phyloP scores from a whole-genome alignment of 257 asterid genomes.

The Avicennia marina region DNA sequence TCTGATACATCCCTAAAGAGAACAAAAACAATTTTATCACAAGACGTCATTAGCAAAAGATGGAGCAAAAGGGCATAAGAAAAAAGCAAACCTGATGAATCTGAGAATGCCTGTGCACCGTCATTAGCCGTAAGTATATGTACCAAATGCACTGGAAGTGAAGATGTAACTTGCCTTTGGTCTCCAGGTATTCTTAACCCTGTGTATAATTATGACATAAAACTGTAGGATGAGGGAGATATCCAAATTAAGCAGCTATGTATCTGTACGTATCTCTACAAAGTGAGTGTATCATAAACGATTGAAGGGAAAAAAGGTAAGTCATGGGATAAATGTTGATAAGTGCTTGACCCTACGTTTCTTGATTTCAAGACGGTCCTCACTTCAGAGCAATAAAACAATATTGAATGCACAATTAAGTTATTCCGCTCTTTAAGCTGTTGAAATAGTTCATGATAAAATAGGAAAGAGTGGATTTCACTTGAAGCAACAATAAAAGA shows the following conservation, averaged over 20 bases:
- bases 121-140: slow-evolving; percentile 58
- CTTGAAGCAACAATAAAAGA: too few species aligned
- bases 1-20: slow-evolving; percentile 72
- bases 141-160: slow-evolving; percentile 88
- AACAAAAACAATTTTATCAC: slow-evolving; percentile 18
- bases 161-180: slow-evolving; percentile 72
- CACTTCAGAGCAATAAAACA: too few species aligned
- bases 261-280: too few species aligned
- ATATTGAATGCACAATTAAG: too few species aligned
- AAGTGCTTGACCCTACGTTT: not conserved
- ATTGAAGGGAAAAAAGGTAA: not conserved
- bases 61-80: slow-evolving; percentile 12
- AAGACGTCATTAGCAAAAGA: slow-evolving; percentile 5
- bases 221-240: not conserved
- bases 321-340: not conserved
- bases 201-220: slow-evolving; percentile 17
- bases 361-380: not conserved
- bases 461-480: too few species aligned
- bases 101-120: slow-evolving; percentile 51
- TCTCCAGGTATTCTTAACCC: slow-evolving; percentile 81
- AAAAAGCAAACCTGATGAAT: slow-evolving; percentile 59
- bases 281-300: not conserved
- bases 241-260: slow-evolving; percentile 5
- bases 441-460: too few species aligned
- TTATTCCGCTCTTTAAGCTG: too few species aligned